Base-by-base conservation (phyloP, 768 basidiomycete genomes). In the Tylopilus sp. region DNA sequence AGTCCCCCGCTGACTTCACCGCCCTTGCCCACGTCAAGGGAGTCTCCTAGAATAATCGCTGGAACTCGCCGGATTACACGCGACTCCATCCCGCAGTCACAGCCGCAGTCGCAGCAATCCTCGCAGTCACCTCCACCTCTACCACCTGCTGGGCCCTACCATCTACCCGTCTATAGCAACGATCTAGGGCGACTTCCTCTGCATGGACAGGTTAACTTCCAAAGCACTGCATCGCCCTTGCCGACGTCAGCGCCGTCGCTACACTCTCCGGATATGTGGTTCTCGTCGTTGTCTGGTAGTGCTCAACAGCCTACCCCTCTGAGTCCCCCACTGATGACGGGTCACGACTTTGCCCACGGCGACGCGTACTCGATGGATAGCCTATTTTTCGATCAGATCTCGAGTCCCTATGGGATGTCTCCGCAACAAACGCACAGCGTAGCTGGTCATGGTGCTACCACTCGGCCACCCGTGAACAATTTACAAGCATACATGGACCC, bases 151-250 rank as follows among this genome's bases (percentile, higher is more conserved):
- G 47, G 50, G 21, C n/a, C 57, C 3, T 71, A 69, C 51, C 62
- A 72, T 15, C 68, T 84, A 4, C 82, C 83, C 0, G 74, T 81
- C 60, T 79, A 82, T 58, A 77, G 74, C 59, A 76, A 76, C 41
- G 82, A 84, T 48, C 67, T 85, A 7, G 83, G 81, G 3, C 69
- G 79, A 36, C 64, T 84, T 1, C 83, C 83, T 1, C 35, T 77
- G 13, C 72, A 77, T 18, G 69, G 67, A 7, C 63, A 62, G 25
- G 50, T 57, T 11, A 51, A 50, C 25, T 65, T 70, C 25, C 42
- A 52, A 0, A 23, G 6, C 28, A 15, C 22, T 3, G 46, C 15
- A 7, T 25, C 59, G 13, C n/a, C 50, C 6, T 13, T 26, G 7
- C 17, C 49, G 21, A 39, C 49, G 21, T 44, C 53, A 2, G 44